Percentiles rank a stretch among this genome's conserved stretches.
Evolutionary conservation across 2,329 filamentous ascomycete species (phyloP).

Genomic region (Colletotrichum sp.): DNA sequence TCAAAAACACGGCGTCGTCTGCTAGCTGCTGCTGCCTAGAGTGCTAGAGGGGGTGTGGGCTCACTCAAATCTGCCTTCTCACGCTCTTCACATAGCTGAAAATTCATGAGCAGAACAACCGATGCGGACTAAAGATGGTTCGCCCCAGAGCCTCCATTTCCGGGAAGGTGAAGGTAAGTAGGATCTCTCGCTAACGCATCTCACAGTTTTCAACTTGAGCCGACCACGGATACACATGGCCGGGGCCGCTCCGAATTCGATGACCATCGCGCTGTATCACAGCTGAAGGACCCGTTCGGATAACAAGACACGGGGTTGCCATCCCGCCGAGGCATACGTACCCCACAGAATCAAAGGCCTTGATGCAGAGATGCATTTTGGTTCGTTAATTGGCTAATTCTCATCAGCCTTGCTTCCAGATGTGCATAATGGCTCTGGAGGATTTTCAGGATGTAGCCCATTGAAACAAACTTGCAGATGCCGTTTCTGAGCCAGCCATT

Average conservation of each 20-base stretch:
- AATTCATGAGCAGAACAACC: background rate
- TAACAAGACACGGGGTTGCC: background rate
- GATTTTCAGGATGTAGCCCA: background rate
- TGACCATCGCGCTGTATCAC: background rate
- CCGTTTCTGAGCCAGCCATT: background rate
- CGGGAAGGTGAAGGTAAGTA: background rate
- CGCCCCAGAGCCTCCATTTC: background rate
- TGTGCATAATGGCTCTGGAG: background rate
- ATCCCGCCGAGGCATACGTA: background rate
- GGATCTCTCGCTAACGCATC: background rate
- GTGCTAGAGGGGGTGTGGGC: background rate
- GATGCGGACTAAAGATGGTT: background rate
- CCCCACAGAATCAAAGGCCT: background rate
- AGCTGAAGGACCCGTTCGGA: background rate
- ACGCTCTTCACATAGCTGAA: background rate
- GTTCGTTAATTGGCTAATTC: background rate
- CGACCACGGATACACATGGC: background rate
- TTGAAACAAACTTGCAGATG: background rate
- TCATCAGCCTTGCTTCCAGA: background rate
- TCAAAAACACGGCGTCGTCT: background rate
- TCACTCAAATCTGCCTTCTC: background rate
- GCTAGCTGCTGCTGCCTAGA: background rate
- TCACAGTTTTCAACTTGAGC: background rate
- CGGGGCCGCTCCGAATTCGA: background rate
- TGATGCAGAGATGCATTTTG: background rate